These are phyloP conservation scores for Eucalyptus brandiana DNA, from an alignment of 345 rosid species.

Conservation along the genomic window DNA sequence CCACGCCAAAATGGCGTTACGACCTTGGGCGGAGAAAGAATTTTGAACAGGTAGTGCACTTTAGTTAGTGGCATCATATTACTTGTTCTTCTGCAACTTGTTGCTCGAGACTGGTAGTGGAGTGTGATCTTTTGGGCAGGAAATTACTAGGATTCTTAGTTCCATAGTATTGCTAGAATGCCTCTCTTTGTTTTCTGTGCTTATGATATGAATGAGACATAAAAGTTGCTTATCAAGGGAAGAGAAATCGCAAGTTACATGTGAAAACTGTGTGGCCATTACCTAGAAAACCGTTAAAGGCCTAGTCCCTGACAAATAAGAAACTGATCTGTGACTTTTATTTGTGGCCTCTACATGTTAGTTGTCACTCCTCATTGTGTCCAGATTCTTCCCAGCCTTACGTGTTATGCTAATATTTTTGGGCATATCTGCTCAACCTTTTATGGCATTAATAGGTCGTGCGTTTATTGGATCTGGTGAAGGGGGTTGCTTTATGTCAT, in stretches of 20 bases:
- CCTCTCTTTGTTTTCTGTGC: neutral
- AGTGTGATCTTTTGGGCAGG: neutral
- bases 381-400: neutral
- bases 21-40: conserved; percentile 85
- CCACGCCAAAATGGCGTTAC: conserved; percentile 83
- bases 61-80: neutral
- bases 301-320: neutral
- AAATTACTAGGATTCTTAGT: neutral
- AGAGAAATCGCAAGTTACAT: neutral
- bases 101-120: neutral
- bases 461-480: conserved; percentile 6
- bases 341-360: neutral
- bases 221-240: neutral
- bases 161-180: neutral
- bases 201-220: neutral
- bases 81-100: neutral
- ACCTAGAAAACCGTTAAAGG: neutral
- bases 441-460: neutral
- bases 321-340: neutral
- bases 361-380: neutral
- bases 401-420: neutral
- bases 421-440: neutral
- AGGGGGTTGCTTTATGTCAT: conserved; percentile 7
- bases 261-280: neutral
- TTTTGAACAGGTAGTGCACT: conserved; percentile 45